Evolutionary conservation across 495 filamentous ascomycete genomes (phyloP).

Genomic region (Talaromyces borbonicus): DNA sequence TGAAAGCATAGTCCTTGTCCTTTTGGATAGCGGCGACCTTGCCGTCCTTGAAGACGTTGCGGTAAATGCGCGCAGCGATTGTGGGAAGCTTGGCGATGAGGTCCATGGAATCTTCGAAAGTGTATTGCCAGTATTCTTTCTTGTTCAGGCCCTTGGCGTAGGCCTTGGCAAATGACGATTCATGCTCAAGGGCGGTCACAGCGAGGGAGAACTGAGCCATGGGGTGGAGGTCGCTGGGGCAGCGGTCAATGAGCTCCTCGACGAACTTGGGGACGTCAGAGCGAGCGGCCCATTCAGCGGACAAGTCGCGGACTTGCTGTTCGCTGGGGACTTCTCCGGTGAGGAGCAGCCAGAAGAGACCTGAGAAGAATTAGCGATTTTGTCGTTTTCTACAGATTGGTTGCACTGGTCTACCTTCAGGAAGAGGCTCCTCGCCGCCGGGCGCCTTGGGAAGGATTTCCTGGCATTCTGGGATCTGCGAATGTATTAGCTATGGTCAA

Average conservation of each 20-base stretch:
- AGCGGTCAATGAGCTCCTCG: constrained; percentile 98
- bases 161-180: constrained; percentile 92
- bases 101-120: constrained; percentile 99
- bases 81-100: constrained; percentile 98
- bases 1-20: constrained; percentile 97
- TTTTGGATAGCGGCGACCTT: constrained; percentile 92
- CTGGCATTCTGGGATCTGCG: constrained; percentile 92
- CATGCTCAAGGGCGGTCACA: constrained; percentile 95
- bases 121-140: constrained; percentile 98
- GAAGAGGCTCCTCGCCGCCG: constrained; percentile 90
- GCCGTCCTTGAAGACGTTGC: constrained; percentile 98
- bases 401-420: constrained; percentile 55
- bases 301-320: constrained; percentile 95
- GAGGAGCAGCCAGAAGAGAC: constrained; percentile 98
- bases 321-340: constrained; percentile 94
- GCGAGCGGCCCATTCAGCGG: constrained; percentile 96
- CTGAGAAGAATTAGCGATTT: constrained; percentile 35
- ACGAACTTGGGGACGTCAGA: constrained; percentile 93
- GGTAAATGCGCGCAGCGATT: constrained; percentile 97
- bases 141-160: constrained; percentile 98
- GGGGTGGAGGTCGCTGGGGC: constrained; percentile 95
- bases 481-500: constrained; percentile 13
- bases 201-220: constrained; percentile 99
- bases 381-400: background rate
- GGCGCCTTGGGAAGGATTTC: constrained; percentile 90